Evolutionary conservation across 192 early-diverging fungal species (phyloP).

Genomic region (Coemansia sp.): DNA sequence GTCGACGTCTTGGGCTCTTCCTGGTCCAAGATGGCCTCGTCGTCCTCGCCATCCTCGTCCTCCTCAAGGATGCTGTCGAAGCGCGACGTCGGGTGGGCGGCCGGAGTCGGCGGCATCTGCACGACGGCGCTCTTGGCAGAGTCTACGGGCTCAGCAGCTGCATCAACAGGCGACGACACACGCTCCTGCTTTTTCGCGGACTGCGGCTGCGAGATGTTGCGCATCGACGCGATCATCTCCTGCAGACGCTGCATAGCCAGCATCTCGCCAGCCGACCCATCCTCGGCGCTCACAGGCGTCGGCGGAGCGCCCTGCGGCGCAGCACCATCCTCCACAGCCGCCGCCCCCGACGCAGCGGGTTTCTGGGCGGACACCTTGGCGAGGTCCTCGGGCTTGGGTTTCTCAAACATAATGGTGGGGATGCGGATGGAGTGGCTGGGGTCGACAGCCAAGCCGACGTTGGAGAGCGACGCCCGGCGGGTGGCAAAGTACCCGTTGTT

Average conservation of each 20-base stretch:
- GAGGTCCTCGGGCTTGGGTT: conserved; percentile 8
- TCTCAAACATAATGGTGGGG: conserved; percentile 48
- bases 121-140: not conserved
- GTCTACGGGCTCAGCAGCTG: conserved; percentile 1
- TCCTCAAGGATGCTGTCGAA: conserved; percentile 53
- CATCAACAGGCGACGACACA: not conserved
- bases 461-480: conserved; percentile 43
- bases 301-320: not conserved
- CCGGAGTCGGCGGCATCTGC: conserved; percentile 18
- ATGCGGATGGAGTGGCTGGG: conserved; percentile 49
- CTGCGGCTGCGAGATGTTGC: conserved; percentile 11
- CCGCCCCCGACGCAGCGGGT: not conserved
- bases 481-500: conserved; percentile 48
- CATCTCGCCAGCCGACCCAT: conserved; percentile 11
- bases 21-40: conserved; percentile 30
- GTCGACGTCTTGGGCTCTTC: conserved; percentile 4
- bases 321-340: not conserved
- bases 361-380: not conserved
- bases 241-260: conserved; percentile 43
- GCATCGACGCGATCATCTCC: conserved; percentile 51
- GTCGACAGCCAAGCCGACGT: conserved; percentile 42
- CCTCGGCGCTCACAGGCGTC: conserved; percentile 1
- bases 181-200: not conserved
- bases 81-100: conserved; percentile 46
- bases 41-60: conserved; percentile 43